Base-by-base conservation (phyloP, 176 grass and related monocot genomes). In the Musa schizocarpa region DNA sequence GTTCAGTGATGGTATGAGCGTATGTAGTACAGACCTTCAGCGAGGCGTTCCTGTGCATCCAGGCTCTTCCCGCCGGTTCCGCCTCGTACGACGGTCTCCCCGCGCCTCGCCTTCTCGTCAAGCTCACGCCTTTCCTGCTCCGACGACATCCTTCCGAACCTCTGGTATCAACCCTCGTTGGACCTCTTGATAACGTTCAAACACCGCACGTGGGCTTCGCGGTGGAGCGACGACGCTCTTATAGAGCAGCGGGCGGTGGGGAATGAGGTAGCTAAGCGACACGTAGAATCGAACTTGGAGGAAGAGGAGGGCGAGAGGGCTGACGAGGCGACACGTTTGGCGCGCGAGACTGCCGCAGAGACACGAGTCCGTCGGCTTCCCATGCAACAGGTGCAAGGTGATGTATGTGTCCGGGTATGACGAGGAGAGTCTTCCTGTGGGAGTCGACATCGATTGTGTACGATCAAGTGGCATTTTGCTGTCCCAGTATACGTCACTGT, bases 31-130 rank as follows among this genome's bases (percentile, higher is more conserved):
- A 21, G 50, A 87, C 91, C 90, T 81, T 93, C 82, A 29, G 87
- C 91, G 8, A 93, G 78, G 68, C 78, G 52, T 78, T 93, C 80
- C 75, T 93, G 91, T 11, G 87, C 82, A 65, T 86, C 80, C 14
- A 90, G 65, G 77, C 50, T 82, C 77, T 85, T 85, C 65, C 91
- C 87, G 21, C 90, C 87, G 53, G 90, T 90, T 17, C 91, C 91
- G 9, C 87, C 91, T 1, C 85, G 77, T 51, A 90, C 82, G 50
- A 94, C 87, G 14, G 85, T 88, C 80, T 94, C 68, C 0, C 91
- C 91, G 43, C 87, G 76, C 43, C 80, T 77, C 16, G 85, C 91
- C 68, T 53, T 87, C 66, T 62, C 69, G 77, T 94, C 91, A 12
- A 94, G 80, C 77, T 90, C 77, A 51, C 75, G 52, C 78, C 85